A percentile compares a stretch with the other conserved stretches of the same genome.
Conservation (phyloP, 768 basidiomycete species). For the Butyriboletus loyo region DNA sequence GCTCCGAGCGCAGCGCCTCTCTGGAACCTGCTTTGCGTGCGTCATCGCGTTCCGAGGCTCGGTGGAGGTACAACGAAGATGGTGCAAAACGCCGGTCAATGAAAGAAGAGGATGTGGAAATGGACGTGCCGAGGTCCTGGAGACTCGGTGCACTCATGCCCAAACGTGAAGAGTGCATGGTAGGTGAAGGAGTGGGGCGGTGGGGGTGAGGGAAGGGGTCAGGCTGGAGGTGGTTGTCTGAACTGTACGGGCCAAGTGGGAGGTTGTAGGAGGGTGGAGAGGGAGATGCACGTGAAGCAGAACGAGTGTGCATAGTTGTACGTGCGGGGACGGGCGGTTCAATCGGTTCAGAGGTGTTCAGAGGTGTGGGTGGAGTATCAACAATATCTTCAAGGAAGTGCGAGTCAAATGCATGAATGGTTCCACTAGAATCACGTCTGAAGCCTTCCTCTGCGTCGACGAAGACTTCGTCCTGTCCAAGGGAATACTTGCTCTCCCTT, state of each 20-base stretch:
- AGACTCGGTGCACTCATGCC: slow-evolving; percentile 26
- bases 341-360: neutral
- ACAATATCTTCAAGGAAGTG: slow-evolving; percentile 12
- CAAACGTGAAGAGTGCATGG: slow-evolving; percentile 3
- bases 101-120: slow-evolving; percentile 48
- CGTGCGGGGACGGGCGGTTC: slow-evolving; percentile 25
- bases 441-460: slow-evolving; percentile 29
- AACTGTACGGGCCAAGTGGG: slow-evolving; percentile 16
- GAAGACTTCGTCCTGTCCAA: slow-evolving; percentile 26
- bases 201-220: slow-evolving; percentile 14
- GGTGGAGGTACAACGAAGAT: slow-evolving; percentile 36
- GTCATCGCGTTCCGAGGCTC: slow-evolving; percentile 33
- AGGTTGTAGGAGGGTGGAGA: slow-evolving; percentile 26
- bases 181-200: slow-evolving; percentile 10
- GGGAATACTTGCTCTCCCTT: slow-evolving; percentile 31
- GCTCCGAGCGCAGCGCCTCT: slow-evolving; percentile 12
- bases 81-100: slow-evolving; percentile 50
- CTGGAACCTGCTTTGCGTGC: slow-evolving; percentile 15
- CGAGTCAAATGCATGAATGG: slow-evolving; percentile 18
- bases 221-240: slow-evolving; percentile 15
- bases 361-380: slow-evolving; percentile 6
- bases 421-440: slow-evolving; percentile 23
- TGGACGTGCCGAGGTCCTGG: slow-evolving; percentile 22
- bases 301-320: slow-evolving; percentile 8
- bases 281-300: slow-evolving; percentile 18